phyloP scores from a whole-genome alignment of 208 protist species.

The Zelonia costaricensis region DNA sequence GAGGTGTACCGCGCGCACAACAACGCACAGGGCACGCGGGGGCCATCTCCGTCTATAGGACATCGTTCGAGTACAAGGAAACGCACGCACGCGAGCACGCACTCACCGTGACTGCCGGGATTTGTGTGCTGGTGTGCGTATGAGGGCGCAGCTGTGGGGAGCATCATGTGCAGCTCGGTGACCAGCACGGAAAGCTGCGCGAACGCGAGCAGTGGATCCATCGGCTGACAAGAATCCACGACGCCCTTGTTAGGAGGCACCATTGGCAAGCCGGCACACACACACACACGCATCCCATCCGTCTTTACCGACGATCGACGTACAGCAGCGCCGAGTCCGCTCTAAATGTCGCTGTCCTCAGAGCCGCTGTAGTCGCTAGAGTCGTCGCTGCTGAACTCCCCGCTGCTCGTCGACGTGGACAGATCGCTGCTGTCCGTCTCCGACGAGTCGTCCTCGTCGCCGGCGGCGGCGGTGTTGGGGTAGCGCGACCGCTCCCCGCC shows the following conservation, averaged over 20 bases:
- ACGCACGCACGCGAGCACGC: not conserved
- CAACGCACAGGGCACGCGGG: too few species aligned
- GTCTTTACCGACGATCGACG: not conserved
- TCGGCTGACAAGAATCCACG: too few species aligned
- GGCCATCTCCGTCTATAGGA: slow-evolving; percentile 18
- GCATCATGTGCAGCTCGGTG: too few species aligned
- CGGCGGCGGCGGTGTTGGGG: slow-evolving; percentile 10
- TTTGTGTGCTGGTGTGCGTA: not conserved
- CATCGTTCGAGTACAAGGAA: not conserved
- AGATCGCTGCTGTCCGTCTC: slow-evolving; percentile 32
- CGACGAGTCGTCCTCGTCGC: slow-evolving; percentile 30
- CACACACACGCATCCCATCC: not conserved
- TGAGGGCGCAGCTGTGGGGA: too few species aligned
- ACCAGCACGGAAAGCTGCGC: too few species aligned
- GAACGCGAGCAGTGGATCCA: too few species aligned
- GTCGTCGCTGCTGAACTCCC: slow-evolving; percentile 51
- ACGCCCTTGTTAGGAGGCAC: too few species aligned
- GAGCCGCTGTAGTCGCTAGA: slow-evolving; percentile 40
- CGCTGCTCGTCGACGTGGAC: slow-evolving; percentile 37
- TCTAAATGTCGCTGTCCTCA: slow-evolving; percentile 65
- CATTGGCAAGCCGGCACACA: not conserved
- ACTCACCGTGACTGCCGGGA: not conserved
- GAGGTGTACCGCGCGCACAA: too few species aligned
- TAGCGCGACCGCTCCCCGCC: slow-evolving; percentile 16
- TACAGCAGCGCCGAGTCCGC: slow-evolving; percentile 9